Conservation (phyloP, 2,329 filamentous ascomycete genomes). For the Trichoderma pleuroti region DNA sequence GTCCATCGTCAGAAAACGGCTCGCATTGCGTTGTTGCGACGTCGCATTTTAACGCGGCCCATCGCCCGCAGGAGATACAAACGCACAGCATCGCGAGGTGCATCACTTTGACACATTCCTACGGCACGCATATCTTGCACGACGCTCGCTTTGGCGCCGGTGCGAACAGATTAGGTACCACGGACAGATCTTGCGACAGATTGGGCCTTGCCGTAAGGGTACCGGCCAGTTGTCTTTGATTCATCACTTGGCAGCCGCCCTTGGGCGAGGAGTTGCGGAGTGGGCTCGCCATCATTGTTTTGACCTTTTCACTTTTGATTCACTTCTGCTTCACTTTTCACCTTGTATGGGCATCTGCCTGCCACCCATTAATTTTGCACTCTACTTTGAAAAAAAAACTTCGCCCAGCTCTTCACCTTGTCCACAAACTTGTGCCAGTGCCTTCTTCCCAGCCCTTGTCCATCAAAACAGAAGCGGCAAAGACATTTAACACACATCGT, state of each 20-base stretch:
- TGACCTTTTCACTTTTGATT: slow-evolving; percentile 19
- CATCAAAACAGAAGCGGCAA: not conserved
- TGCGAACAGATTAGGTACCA: slow-evolving; percentile 14
- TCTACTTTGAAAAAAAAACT: not conserved
- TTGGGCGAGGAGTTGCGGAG: slow-evolving; percentile 6
- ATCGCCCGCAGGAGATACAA: not conserved
- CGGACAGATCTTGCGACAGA: not conserved
- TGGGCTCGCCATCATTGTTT: slow-evolving; percentile 6
- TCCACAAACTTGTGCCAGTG: not conserved
- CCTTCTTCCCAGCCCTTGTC: not conserved
- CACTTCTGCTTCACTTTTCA: slow-evolving; percentile 22
- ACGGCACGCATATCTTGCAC: slow-evolving; percentile 18
- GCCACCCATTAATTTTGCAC: slow-evolving; percentile 10
- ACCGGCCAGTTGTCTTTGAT: slow-evolving; percentile 2
- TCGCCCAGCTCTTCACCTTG: not conserved
- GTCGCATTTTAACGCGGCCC: not conserved
- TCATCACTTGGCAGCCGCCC: slow-evolving; percentile 2
- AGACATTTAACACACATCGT: not conserved
- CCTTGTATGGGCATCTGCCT: slow-evolving; percentile 16
- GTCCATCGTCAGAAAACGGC: not conserved
- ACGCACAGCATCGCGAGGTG: slow-evolving; percentile 14
- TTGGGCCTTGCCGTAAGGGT: not conserved
- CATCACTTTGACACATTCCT: slow-evolving; percentile 9
- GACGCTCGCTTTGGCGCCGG: slow-evolving; percentile 12
- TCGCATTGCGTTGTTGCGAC: not conserved